Percentiles rank a stretch among this genome's conserved stretches.
Evolutionary conservation across 2,329 filamentous ascomycete species (phyloP).

Genomic region (Zarea fungicola): DNA sequence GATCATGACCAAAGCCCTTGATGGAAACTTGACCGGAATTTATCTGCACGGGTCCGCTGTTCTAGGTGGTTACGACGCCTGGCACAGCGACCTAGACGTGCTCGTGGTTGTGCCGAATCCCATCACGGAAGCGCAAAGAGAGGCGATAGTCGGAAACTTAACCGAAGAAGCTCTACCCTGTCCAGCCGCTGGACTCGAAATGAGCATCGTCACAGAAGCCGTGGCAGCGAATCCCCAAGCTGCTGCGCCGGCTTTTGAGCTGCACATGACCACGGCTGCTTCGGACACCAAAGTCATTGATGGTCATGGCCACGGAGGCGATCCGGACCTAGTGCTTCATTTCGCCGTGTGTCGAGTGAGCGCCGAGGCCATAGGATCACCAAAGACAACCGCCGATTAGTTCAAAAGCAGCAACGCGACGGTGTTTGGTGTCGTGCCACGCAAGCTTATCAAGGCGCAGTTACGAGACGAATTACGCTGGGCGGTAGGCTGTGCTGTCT

Average conservation of each 20-base stretch:
- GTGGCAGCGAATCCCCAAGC: background rate
- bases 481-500: background rate
- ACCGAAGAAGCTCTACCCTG: background rate
- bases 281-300: background rate
- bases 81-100: background rate
- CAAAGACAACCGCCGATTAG: no score
- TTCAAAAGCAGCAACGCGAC: no score
- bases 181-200: background rate
- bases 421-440: background rate
- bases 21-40: background rate
- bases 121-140: background rate
- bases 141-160: background rate
- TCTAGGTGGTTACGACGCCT: background rate
- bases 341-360: background rate
- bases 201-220: background rate
- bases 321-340: background rate
- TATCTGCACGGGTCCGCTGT: background rate
- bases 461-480: background rate
- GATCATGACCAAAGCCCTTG: background rate
- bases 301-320: background rate
- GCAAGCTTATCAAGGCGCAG: background rate
- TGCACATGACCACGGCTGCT: background rate
- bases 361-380: no score
- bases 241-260: background rate
- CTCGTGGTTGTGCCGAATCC: background rate